Evolutionary conservation across 2,329 filamentous ascomycete species (phyloP), one percentile per base, ranked within the genome.

Genomic region (Verticillium nubilum): DNA sequence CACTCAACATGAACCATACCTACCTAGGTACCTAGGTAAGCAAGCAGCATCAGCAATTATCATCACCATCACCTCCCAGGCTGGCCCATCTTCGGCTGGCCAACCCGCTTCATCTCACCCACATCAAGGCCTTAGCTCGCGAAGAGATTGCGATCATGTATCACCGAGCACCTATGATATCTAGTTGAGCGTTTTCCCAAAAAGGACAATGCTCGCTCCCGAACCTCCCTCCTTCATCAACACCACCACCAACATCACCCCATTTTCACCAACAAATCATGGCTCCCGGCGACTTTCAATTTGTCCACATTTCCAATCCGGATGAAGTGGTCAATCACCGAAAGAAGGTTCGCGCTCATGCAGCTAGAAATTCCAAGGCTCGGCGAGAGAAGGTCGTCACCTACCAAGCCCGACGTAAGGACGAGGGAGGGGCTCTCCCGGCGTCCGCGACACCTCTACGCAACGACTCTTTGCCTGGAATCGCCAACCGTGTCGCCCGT

Each of bases 291-390:
- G 56, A 28, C 17, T 62, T 67, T 25, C 58, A 61, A n/a, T 68
- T 66, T 53, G 61, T 66, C 29, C 62, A 61, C 10, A 55, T 67
- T 15, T 60, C 63, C 2, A 58, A 62, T 17, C 63, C 66, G 9
- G 52, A 23, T 47, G 63, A 65, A 12, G 58, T 57, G 10, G 56
- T 57, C 5, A 33, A 35, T 0, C 62, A 62, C 58, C 61, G 59
- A 17, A 59, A 54, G 17, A 53, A 61, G 19, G 65, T 68, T 27
- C 61, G 66, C 17, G 63, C 65, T 2, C 66, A 67, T 15, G 66
- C 66, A 1, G 66, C 66, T 9, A 58, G 63, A 5, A 61, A 63
- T 50, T 25, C 53, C n/a, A 55, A 52, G 23, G 59, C 37, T 1
- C 61, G 60, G 15, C 60, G 59, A 7, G 47, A 59, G 54, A 54